Base-by-base conservation (phyloP, 1,139 yeast genomes). In the Meyerozyma athensensis region DNA sequence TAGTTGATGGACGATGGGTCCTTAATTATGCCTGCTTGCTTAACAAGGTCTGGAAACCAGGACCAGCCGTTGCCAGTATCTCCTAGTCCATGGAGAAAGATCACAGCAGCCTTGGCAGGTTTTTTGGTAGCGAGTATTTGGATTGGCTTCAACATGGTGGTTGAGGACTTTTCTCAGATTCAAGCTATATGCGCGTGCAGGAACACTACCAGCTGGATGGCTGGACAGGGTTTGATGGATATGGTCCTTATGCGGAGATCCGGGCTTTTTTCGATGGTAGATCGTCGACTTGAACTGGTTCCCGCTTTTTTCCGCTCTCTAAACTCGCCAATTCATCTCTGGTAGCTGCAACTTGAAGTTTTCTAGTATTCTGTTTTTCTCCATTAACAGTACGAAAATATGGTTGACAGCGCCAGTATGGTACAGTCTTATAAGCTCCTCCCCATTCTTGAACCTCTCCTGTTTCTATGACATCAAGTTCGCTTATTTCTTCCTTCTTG, bases 351-450 rank as follows among this genome's bases (percentile, higher is more conserved):
- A 69, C 63, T 39, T 65, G 60, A 36, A 70, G 56, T n/a, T 54
- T 51, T 26, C 73, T 53, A 0, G 68, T 60, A 43, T 68, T 70
- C 42, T 68, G 73, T 46, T 65, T 68, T 40, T 67, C 70, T 21
- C 96, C 96, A 55, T 86, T 74, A 1, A 86, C 95, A 7, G 82
- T 79, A 47, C 98, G 73, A 66, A 94, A 89, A 56, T 86, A 86
- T 2, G 98, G 98, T 61, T 92, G 98, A 46, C 96, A 81, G 49
- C 98, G 73, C 97, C 98, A 92, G 59, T 84, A 90, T 3, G 98
- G 98, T n/a, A 92, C 77, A 5, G 72, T 74, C 56, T 79, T 79
- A 58, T 92, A 92, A 14, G 71, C 50, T 1, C 95, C 96, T 37
- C 96, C 95, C 89, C 95, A 84, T 23, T 62, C 58, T 53, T 83